phyloP scores from a whole-genome alignment of 2,329 filamentous ascomycete species.

The Teratosphaeria gauchensis region DNA sequence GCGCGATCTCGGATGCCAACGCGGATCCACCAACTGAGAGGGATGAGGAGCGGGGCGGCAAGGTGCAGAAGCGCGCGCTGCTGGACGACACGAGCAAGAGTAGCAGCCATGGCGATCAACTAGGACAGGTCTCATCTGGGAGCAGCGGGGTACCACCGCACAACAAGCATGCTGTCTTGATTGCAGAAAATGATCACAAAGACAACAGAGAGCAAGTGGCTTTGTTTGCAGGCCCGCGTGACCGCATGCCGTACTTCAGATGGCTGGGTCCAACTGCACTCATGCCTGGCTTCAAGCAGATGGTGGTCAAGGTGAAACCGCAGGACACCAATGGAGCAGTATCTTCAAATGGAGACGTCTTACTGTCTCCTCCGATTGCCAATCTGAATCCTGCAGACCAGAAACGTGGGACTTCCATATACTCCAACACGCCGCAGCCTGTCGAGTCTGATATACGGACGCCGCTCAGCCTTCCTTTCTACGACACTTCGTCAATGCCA shows the following conservation, averaged over 20 bases:
- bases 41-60: background rate
- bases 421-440: conserved; percentile 16
- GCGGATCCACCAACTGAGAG: background rate
- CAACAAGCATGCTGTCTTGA: background rate
- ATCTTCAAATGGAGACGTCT: conserved; percentile 38
- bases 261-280: conserved; percentile 89
- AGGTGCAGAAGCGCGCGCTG: background rate
- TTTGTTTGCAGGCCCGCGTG: conserved; percentile 30
- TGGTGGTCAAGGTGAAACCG: conserved; percentile 69
- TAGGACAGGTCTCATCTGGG: background rate
- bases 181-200: background rate
- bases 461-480: conserved; percentile 50
- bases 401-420: conserved; percentile 9
- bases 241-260: conserved; percentile 76
- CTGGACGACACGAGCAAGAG: background rate
- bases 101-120: background rate
- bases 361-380: conserved; percentile 19
- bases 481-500: conserved; percentile 63
- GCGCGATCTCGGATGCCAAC: conserved; percentile 8
- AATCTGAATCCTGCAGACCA: conserved; percentile 8
- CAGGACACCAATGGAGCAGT: conserved; percentile 51
- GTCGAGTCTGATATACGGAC: conserved; percentile 32
- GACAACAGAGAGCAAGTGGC: conserved; percentile 6
- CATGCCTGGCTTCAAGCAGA: conserved; percentile 84
- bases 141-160: background rate